These are phyloP conservation scores for Wickerhamiella sergipiensis DNA, from an alignment of 805 yeast genomes.

Conservation along the genomic window DNA sequence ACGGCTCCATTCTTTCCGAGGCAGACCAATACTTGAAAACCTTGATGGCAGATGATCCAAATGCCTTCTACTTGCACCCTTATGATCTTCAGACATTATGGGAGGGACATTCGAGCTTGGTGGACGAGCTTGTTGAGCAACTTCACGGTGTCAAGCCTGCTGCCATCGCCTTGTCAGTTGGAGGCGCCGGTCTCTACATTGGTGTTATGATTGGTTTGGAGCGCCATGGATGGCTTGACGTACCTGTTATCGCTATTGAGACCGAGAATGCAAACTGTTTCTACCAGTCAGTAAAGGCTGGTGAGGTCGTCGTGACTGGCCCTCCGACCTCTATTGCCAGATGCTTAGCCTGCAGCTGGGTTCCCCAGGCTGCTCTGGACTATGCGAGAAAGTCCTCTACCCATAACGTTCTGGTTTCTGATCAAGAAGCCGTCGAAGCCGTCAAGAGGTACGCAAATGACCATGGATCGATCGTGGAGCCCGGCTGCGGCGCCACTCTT, in stretches of 20 bases:
- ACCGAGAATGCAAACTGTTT: constrained; percentile 30
- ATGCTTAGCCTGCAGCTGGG: constrained; percentile 47
- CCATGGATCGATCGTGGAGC: constrained; percentile 43
- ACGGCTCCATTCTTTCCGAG: constrained; percentile 22
- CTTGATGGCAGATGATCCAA: constrained; percentile 33
- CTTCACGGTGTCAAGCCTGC: constrained; percentile 46
- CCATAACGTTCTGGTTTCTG: constrained; percentile 35
- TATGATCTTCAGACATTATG: constrained; percentile 86
- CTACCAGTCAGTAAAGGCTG: constrained; percentile 34
- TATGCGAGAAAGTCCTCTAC: constrained; percentile 30
- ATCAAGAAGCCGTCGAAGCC: constrained; percentile 42
- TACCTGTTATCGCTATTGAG: constrained; percentile 39
- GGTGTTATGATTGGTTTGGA: constrained; percentile 80
- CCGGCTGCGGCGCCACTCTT: constrained; percentile 62
- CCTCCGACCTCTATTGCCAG: constrained; percentile 42
- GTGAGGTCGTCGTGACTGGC: constrained; percentile 31
- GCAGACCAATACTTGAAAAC: constrained; percentile 63
- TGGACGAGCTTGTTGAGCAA: constrained; percentile 76
- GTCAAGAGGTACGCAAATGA: constrained; percentile 38
- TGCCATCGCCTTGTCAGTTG: constrained; percentile 84
- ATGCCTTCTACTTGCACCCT: constrained; percentile 82
- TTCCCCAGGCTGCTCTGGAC: constrained; percentile 37
- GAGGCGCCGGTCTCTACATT: constrained; percentile 90
- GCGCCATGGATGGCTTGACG: constrained; percentile 29
- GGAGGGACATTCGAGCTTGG: constrained; percentile 92